Percentiles rank a stretch among this genome's conserved stretches.
Conservation (phyloP, 2,329 filamentous ascomycete species). For the Hypoxylon sp. region DNA sequence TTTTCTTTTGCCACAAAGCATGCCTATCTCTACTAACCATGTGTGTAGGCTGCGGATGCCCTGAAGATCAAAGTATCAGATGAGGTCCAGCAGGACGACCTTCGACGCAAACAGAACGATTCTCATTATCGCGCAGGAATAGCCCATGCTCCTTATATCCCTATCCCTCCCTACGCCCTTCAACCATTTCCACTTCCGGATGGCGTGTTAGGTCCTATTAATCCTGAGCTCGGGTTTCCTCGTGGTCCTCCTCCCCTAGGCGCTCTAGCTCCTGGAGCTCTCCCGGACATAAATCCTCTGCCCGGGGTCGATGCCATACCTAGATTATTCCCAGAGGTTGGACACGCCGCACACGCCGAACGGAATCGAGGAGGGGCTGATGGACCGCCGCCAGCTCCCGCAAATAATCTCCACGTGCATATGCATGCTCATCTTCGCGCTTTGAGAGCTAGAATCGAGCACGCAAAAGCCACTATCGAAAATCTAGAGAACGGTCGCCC, state of each 20-base stretch:
- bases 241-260: neutral
- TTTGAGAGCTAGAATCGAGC: neutral
- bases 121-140: neutral
- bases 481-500: neutral
- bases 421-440: neutral
- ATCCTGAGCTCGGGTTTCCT: neutral
- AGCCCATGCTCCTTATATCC: neutral
- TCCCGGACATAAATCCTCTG: neutral
- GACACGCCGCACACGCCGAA: neutral
- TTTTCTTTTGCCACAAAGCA: conserved; percentile 10
- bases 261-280: neutral
- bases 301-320: neutral
- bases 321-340: neutral
- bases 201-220: neutral
- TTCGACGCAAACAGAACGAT: conserved; percentile 41
- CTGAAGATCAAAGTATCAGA: conserved; percentile 72
- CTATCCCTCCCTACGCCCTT: neutral
- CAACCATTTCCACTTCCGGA: neutral
- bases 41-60: conserved; percentile 59
- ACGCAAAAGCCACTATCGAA: neutral
- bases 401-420: neutral
- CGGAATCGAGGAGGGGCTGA: neutral
- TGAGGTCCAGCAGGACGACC: conserved; percentile 61
- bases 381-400: neutral
- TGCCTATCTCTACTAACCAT: conserved; percentile 35